Percentiles rank a stretch among this genome's conserved stretches.
These are phyloP conservation scores for Alternaria conjuncta DNA, from an alignment of 2,329 filamentous ascomycete genomes.

Conservation along the genomic window DNA sequence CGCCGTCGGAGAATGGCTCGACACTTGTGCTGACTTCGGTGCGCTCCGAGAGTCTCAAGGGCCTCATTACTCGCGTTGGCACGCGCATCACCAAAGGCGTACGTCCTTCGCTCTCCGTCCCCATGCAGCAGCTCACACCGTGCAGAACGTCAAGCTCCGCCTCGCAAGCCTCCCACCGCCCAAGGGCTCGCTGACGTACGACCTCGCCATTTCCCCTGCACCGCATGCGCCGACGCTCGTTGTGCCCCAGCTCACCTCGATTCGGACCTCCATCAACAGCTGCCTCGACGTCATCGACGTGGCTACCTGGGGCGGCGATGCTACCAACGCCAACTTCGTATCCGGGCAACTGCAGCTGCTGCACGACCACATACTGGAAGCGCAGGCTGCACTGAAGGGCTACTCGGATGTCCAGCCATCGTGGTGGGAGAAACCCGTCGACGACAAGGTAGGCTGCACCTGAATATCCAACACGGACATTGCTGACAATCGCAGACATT, in stretches of 20 bases:
- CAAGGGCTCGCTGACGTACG: constrained; percentile 58
- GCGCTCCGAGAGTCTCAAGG: constrained; percentile 88
- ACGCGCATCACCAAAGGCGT: constrained; percentile 92
- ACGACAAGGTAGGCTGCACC: constrained; percentile 60
- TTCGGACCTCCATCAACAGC: constrained; percentile 80
- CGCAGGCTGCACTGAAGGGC: constrained; percentile 65
- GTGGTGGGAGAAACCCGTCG: constrained; percentile 63
- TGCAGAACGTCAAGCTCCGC: constrained; percentile 75
- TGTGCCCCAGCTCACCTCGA: constrained; percentile 72
- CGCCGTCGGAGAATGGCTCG: constrained; percentile 81
- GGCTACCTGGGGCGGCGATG: constrained; percentile 73
- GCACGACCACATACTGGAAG: constrained; percentile 67
- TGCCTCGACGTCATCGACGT: constrained; percentile 83
- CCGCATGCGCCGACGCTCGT: constrained; percentile 64
- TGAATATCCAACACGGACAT: background rate
- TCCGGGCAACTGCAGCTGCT: constrained; percentile 64
- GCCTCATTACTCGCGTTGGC: constrained; percentile 87
- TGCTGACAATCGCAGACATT: constrained; percentile 55
- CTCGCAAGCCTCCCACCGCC: constrained; percentile 70
- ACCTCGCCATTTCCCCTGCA: constrained; percentile 59
- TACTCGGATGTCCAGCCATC: constrained; percentile 56
- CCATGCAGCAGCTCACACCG: background rate
- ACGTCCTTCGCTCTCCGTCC: constrained; percentile 46
- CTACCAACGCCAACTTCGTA: constrained; percentile 64
- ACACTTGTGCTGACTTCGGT: constrained; percentile 89